A percentile compares a stretch with the other conserved stretches of the same genome.
phyloP scores from a whole-genome alignment of 2,329 filamentous ascomycete species.

The Alternaria dauci region DNA sequence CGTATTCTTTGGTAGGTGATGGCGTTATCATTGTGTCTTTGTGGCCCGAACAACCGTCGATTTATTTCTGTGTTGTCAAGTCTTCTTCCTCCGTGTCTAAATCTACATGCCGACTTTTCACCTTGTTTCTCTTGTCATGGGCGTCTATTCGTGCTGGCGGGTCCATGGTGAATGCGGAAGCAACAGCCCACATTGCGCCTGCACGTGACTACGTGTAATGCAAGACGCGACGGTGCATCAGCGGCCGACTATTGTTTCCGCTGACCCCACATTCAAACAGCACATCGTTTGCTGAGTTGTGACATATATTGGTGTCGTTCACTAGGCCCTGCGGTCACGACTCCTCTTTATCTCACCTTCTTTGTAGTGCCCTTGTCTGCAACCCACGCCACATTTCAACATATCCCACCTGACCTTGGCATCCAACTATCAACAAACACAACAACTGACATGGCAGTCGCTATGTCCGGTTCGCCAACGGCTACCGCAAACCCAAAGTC shows the following conservation, averaged over 20 bases:
- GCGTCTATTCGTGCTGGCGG: background rate
- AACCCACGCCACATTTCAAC: background rate
- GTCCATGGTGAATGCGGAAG: background rate
- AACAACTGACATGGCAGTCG: background rate
- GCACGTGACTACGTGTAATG: conserved; percentile 11
- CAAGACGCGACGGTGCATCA: background rate
- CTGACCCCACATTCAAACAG: background rate
- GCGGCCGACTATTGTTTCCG: background rate
- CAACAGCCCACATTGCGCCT: background rate
- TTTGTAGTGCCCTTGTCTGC: background rate
- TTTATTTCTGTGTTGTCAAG: background rate
- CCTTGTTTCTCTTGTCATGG: background rate
- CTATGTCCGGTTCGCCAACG: background rate
- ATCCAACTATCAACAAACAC: background rate
- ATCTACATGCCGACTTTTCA: background rate
- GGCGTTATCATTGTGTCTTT: background rate
- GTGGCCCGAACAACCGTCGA: background rate
- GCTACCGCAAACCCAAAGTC: conserved; percentile 2
- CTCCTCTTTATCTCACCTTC: conserved; percentile 3
- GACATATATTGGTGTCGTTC: background rate
- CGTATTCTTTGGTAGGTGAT: background rate
- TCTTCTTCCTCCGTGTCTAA: background rate
- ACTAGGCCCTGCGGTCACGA: background rate
- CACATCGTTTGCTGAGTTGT: conserved; percentile 2
- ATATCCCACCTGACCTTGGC: background rate